These are phyloP conservation scores for Cucurbita argyrosperma DNA, from an alignment of 306 rosid species.

Conservation along the genomic window DNA sequence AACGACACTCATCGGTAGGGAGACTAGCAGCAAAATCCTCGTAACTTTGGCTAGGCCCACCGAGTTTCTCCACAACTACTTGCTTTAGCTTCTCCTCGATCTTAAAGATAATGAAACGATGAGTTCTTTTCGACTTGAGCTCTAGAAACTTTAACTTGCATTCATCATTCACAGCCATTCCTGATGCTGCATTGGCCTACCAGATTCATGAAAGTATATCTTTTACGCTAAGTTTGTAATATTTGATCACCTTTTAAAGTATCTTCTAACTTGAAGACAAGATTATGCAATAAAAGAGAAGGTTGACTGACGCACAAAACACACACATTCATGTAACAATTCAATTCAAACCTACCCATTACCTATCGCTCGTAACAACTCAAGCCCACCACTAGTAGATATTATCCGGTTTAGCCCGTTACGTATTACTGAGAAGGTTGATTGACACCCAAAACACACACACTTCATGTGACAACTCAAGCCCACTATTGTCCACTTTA, in stretches of 20 bases:
- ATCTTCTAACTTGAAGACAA: background rate
- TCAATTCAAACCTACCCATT: too few species aligned
- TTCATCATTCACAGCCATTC: constrained; percentile 57
- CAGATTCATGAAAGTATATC: background rate
- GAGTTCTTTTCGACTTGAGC: constrained; percentile 53
- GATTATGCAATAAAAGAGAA: background rate
- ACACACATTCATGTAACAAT: background rate
- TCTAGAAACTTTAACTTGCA: constrained; percentile 52
- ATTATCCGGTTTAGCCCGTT: too few species aligned
- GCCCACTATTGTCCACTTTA: too few species aligned
- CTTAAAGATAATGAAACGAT: constrained; percentile 39
- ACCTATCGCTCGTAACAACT: background rate
- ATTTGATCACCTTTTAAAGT: background rate
- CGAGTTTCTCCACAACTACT: constrained; percentile 54
- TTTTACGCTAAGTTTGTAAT: background rate
- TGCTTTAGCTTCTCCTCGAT: constrained; percentile 62
- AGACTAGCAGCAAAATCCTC: constrained; percentile 53
- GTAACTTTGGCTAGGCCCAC: constrained; percentile 43
- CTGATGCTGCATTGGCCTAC: constrained; percentile 57
- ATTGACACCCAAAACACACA: background rate
- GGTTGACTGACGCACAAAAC: background rate
- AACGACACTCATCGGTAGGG: constrained; percentile 57
- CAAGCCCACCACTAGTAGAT: too few species aligned
- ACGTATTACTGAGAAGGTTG: background rate
- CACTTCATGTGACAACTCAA: too few species aligned